Evolutionary conservation across 768 basidiomycete species (phyloP).

Genomic region (Pisolithus sp.): DNA sequence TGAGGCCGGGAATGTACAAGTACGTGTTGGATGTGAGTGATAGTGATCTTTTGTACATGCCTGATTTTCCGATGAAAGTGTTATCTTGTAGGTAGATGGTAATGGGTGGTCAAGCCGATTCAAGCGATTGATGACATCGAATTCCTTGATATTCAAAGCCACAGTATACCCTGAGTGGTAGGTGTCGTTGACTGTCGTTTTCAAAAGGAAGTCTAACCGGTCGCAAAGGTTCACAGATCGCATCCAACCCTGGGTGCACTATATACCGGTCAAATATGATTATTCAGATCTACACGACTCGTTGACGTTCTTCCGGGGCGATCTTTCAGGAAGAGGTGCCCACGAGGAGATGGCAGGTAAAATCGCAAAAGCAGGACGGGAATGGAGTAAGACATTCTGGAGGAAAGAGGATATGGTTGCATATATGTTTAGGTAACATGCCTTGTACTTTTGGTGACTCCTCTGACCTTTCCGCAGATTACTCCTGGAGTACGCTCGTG

Average conservation of each 20-base stretch:
- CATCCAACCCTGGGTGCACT: constrained; percentile 59
- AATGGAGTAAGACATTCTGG: constrained; percentile 51
- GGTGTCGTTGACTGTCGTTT: constrained; percentile 33
- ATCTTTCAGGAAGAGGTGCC: constrained; percentile 27
- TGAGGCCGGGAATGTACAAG: constrained; percentile 47
- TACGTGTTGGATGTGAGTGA: constrained; percentile 44
- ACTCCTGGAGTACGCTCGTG: constrained; percentile 44
- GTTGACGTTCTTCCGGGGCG: constrained; percentile 60
- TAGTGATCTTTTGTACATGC: constrained; percentile 12
- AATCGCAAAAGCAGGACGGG: constrained; percentile 45
- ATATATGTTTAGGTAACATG: constrained; percentile 44
- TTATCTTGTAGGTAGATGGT: constrained; percentile 47
- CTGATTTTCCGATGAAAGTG: constrained; percentile 57
- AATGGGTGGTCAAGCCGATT: constrained; percentile 60
- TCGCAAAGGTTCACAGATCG: constrained; percentile 46
- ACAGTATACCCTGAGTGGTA: constrained; percentile 63
- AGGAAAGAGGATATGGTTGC: constrained; percentile 51
- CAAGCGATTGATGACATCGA: constrained; percentile 52
- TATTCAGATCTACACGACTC: constrained; percentile 61
- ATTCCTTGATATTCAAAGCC: constrained; percentile 54
- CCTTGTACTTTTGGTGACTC: constrained; percentile 34
- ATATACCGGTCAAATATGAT: constrained; percentile 57
- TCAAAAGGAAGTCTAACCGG: constrained; percentile 35
- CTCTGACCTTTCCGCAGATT: constrained; percentile 24
- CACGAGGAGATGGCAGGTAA: constrained; percentile 52